Base-by-base conservation (phyloP, 345 rosid genomes). In the Moricandia arvensis region DNA sequence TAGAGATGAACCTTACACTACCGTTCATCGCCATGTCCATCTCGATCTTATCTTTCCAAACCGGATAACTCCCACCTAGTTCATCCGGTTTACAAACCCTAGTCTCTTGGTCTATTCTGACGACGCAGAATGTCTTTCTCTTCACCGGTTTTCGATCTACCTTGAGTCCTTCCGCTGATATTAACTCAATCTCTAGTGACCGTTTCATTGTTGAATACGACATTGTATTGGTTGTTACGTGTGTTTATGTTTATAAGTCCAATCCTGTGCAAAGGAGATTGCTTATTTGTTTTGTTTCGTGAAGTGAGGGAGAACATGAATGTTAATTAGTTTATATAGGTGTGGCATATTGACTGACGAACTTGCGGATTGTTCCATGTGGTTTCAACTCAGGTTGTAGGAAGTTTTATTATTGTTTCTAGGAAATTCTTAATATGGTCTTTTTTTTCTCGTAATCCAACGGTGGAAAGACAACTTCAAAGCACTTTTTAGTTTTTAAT, bases 101-200 rank as follows among this genome's bases (percentile, higher is more conserved):
- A 8, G 0, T 10, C 17, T 80, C 53, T 1, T 80, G 61, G 6
- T 85, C 88, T 18, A 68, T 37, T 49, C n/a, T 75, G 4, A 82
- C 82, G 21, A 59, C 21, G 4, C 76, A 83, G 27, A 15, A 81
- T 5, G 87, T 54, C 24, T 86, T 83, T 63, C 71, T 85, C 61
- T 82, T 84, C 68, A 70, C 8, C 0, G 84, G 69, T 76, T 80
- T 87, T 13, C 86, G 43, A 17, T 87, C 63, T 5, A 83, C 31
- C 8, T 79, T 75, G 12, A 91, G 84, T 41, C 85, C 85, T 71
- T 91, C 93, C 11, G 85, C 91, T 0, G 95, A 88, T n/a, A 89
- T 78, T 1, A 83, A 15, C 3, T 86, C 84, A 68, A 89, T 73
- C 80, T 89, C 93, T 5, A 93, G 6, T 33, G 51, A 45, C 31